phyloP scores from a whole-genome alignment of 495 filamentous ascomycete species.

The Pyrenula aspistea region DNA sequence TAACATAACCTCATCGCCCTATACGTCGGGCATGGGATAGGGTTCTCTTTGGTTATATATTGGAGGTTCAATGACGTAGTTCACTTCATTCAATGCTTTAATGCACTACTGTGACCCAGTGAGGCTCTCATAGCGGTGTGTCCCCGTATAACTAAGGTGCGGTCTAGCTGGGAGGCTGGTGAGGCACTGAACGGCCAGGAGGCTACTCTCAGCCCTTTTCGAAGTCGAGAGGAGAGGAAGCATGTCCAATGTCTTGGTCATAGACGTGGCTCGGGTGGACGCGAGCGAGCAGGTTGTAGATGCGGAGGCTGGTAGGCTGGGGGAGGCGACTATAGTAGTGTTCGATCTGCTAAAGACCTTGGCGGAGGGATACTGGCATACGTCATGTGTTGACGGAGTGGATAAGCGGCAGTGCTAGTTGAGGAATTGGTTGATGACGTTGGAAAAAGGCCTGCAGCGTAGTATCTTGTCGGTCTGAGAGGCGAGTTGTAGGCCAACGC shows the following conservation, averaged over 20 bases:
- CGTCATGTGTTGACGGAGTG: background rate
- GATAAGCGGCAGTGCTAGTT: background rate
- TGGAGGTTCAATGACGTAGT: too few relatives aligned
- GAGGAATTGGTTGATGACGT: background rate
- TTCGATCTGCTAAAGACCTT: background rate
- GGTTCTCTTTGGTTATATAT: background rate
- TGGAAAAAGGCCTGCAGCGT: background rate
- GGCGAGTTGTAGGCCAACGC: background rate
- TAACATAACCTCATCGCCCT: background rate
- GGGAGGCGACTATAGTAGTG: background rate
- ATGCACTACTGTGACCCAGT: background rate
- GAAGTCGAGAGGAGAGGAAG: background rate
- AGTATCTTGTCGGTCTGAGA: background rate
- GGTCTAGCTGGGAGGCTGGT: background rate
- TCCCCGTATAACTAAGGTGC: background rate
- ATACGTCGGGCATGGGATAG: background rate
- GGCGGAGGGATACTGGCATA: background rate
- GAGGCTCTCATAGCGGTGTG: too few relatives aligned
- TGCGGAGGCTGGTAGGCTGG: background rate
- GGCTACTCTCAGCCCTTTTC: background rate
- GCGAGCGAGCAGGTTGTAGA: background rate
- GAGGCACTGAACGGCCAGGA: background rate
- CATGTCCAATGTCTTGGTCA: background rate
- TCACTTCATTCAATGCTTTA: background rate
- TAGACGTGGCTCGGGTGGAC: background rate